These are phyloP conservation scores for Lactuca sativa DNA, from an alignment of 129 eudicot species.

Conservation along the genomic window DNA sequence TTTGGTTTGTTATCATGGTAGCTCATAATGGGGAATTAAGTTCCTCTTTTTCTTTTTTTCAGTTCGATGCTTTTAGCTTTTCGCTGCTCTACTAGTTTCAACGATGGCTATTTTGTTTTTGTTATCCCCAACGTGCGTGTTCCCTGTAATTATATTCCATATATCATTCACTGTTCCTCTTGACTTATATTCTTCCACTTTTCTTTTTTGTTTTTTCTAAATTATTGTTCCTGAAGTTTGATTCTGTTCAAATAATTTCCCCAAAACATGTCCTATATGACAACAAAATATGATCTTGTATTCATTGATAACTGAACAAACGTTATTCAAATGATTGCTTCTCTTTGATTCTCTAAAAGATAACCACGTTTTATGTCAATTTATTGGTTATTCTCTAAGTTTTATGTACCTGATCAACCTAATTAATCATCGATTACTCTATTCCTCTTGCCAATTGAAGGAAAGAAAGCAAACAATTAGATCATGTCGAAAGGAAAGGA, in stretches of 20 bases:
- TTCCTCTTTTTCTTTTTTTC: not conserved
- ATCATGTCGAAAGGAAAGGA: slow-evolving; percentile 48
- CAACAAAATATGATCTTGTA: not conserved
- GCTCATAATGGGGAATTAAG: slow-evolving; percentile 25
- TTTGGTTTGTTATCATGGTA: slow-evolving; percentile 18
- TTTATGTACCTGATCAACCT: not conserved
- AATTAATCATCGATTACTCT: slow-evolving; percentile 6
- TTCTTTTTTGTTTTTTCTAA: not conserved
- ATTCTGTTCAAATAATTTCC: not conserved
- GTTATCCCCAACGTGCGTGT: not conserved
- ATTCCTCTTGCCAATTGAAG: slow-evolving; percentile 8
- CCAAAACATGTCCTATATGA: not conserved
- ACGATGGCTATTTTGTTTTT: slow-evolving; percentile 11
- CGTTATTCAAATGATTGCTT: slow-evolving; percentile 11
- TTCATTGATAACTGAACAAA: not conserved
- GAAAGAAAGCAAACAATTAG: slow-evolving; percentile 18
- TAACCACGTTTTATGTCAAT: slow-evolving; percentile 7
- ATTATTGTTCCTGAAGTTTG: not conserved
- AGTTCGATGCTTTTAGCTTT: slow-evolving; percentile 24
- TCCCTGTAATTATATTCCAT: not conserved
- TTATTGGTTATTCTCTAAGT: not conserved
- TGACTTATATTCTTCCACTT: not conserved
- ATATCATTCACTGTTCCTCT: not conserved
- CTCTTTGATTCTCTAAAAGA: not conserved
- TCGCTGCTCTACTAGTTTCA: slow-evolving; percentile 4